Evolutionary conservation across 1,139 yeast species (phyloP).

Genomic region (Magnusiomyces paraingens): DNA sequence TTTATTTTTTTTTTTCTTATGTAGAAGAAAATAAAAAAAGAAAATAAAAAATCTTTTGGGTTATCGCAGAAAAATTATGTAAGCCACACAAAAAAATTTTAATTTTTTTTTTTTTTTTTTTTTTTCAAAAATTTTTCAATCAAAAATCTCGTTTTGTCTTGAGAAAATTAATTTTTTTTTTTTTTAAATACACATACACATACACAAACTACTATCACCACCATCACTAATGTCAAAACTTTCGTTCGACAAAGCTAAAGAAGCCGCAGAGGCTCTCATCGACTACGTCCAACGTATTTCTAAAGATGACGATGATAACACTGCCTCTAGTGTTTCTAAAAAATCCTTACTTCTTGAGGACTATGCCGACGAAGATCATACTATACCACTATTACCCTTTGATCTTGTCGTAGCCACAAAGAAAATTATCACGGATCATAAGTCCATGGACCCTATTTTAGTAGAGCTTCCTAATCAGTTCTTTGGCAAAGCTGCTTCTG

Average conservation of each 20-base stretch:
- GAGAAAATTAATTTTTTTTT: too few species aligned
- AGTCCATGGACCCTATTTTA: conserved; percentile 66
- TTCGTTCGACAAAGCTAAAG: conserved; percentile 22
- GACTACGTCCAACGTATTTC: conserved; percentile 24
- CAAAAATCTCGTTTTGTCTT: background rate
- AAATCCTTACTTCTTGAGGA: conserved; percentile 45
- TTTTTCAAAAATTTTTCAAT: background rate
- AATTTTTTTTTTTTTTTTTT: background rate
- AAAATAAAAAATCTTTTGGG: background rate
- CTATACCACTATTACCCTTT: conserved; percentile 29
- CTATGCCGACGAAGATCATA: conserved; percentile 38
- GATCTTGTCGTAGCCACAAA: conserved; percentile 58
- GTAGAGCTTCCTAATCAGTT: conserved; percentile 50
- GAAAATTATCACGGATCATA: conserved; percentile 55
- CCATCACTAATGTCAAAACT: background rate
- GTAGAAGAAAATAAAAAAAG: too few species aligned
- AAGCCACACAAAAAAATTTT: background rate
- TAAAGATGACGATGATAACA: conserved; percentile 16
- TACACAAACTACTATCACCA: background rate
- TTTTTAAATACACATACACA: background rate
- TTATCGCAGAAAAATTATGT: background rate
- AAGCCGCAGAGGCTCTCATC: conserved; percentile 35
- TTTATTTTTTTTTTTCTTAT: too few species aligned
- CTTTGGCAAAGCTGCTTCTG: conserved; percentile 39
- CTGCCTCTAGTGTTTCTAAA: conserved; percentile 14